Conservation (phyloP, 306 rosid species). For the Prunus campanulata region DNA sequence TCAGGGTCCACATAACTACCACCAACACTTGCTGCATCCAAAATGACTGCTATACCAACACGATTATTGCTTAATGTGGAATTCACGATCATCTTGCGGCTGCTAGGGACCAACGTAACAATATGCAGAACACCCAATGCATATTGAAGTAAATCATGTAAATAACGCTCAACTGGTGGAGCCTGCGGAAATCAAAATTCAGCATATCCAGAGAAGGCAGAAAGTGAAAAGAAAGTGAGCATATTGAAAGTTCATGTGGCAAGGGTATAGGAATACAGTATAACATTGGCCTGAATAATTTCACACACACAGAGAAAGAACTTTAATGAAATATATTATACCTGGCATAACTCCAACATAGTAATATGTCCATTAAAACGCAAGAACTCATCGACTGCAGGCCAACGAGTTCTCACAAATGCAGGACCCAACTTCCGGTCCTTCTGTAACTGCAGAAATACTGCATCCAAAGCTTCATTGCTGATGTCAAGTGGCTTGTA, state of each 20-base stretch:
- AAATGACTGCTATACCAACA: conserved; percentile 82
- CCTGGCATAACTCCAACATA: conserved; percentile 98
- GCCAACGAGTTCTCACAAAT: conserved; percentile 92
- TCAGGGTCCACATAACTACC: conserved; percentile 88
- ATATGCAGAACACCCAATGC: conserved; percentile 94
- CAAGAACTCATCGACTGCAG: conserved; percentile 78
- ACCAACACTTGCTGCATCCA: conserved; percentile 94
- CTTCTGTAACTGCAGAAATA: conserved; percentile 81
- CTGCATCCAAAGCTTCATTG: conserved; percentile 88
- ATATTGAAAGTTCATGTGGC: neutral
- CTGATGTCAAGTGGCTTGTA: conserved; percentile 94
- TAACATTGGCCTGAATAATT: neutral
- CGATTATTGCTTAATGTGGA: conserved; percentile 88
- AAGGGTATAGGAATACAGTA: neutral
- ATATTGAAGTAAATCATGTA: conserved; percentile 96
- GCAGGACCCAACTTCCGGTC: conserved; percentile 94
- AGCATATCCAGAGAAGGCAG: neutral
- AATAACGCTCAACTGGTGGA: conserved; percentile 90
- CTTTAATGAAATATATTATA: conserved; percentile 23
- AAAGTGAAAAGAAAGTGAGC: neutral
- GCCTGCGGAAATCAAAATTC: conserved; percentile 58
- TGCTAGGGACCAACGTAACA: conserved; percentile 84
- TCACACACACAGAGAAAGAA: neutral
- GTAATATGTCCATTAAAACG: conserved; percentile 76
- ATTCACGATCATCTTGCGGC: conserved; percentile 90